phyloP scores from a whole-genome alignment of 2,329 filamentous ascomycete genomes.

The Fusarium oligoseptatum region DNA sequence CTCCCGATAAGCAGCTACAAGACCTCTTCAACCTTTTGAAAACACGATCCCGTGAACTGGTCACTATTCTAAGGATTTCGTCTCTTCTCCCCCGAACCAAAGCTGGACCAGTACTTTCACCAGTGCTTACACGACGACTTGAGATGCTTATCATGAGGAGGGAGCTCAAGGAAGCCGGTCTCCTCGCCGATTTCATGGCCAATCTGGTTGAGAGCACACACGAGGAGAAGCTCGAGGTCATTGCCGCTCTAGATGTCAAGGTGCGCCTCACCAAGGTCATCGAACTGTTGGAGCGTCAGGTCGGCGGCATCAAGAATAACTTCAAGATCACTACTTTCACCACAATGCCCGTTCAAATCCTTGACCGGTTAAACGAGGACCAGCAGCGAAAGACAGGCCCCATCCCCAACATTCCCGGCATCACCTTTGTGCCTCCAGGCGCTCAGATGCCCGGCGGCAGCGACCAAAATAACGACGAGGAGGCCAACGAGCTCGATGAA shows the following conservation, averaged over 20 bases:
- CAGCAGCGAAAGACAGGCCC: slow-evolving; percentile 51
- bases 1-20: slow-evolving; percentile 71
- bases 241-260: slow-evolving; percentile 84
- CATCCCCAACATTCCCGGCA: slow-evolving; percentile 56
- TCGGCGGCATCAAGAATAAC: slow-evolving; percentile 86
- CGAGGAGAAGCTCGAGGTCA: slow-evolving; percentile 89
- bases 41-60: slow-evolving; percentile 85
- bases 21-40: slow-evolving; percentile 85
- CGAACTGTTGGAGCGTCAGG: slow-evolving; percentile 85
- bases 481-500: slow-evolving; percentile 90
- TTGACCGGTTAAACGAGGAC: slow-evolving; percentile 64
- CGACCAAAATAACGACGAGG: slow-evolving; percentile 77
- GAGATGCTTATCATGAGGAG: slow-evolving; percentile 90
- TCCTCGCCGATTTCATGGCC: slow-evolving; percentile 95
- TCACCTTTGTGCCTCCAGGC: slow-evolving; percentile 52
- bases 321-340: slow-evolving; percentile 86
- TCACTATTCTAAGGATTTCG: slow-evolving; percentile 86
- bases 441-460: slow-evolving; percentile 58
- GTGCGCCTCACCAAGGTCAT: slow-evolving; percentile 85
- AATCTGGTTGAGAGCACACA: slow-evolving; percentile 89
- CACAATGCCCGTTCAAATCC: slow-evolving; percentile 72
- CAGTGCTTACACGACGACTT: slow-evolving; percentile 86
- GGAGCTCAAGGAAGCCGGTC: slow-evolving; percentile 83
- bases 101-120: slow-evolving; percentile 76
- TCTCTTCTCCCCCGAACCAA: slow-evolving; percentile 82